Percentiles rank a stretch among this genome's conserved stretches.
Evolutionary conservation across 192 early-diverging fungal genomes (phyloP).

Genomic region (Coemansia sp.): DNA sequence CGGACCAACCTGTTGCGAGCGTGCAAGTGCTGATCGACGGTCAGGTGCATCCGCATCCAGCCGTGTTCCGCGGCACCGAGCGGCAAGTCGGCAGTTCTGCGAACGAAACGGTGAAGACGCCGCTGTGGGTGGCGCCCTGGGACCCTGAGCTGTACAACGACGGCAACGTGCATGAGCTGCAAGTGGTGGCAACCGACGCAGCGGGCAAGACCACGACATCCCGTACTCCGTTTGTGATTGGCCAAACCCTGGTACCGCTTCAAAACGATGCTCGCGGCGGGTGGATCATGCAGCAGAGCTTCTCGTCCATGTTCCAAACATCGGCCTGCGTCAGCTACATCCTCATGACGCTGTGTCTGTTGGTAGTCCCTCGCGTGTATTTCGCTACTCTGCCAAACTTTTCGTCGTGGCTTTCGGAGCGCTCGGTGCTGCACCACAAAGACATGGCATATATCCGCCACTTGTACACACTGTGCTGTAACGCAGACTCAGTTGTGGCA

Average conservation of each 20-base stretch:
- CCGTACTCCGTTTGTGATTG: constrained; percentile 65
- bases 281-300: constrained; percentile 68
- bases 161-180: constrained; percentile 60
- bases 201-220: constrained; percentile 54
- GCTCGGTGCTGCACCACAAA: constrained; percentile 26
- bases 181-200: constrained; percentile 62
- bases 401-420: constrained; percentile 16
- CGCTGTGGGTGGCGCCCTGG: constrained; percentile 76
- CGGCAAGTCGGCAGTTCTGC: constrained; percentile 16
- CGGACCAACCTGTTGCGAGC: constrained; percentile 41
- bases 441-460: constrained; percentile 20
- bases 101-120: constrained; percentile 52
- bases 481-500: no score
- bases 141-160: constrained; percentile 69
- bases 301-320: constrained; percentile 57
- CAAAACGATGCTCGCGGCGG: constrained; percentile 66
- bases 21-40: constrained; percentile 60
- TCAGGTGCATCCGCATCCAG: constrained; percentile 36
- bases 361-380: constrained; percentile 28
- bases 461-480: constrained; percentile 5
- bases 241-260: constrained; percentile 57
- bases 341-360: constrained; percentile 46
- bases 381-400: constrained; percentile 5
- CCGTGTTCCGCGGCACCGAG: constrained; percentile 54
- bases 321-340: constrained; percentile 32